Evolutionary conservation across 2,329 filamentous ascomycete species (phyloP), one percentile per base, ranked within the genome.

Genomic region (Penicillium concentricum): DNA sequence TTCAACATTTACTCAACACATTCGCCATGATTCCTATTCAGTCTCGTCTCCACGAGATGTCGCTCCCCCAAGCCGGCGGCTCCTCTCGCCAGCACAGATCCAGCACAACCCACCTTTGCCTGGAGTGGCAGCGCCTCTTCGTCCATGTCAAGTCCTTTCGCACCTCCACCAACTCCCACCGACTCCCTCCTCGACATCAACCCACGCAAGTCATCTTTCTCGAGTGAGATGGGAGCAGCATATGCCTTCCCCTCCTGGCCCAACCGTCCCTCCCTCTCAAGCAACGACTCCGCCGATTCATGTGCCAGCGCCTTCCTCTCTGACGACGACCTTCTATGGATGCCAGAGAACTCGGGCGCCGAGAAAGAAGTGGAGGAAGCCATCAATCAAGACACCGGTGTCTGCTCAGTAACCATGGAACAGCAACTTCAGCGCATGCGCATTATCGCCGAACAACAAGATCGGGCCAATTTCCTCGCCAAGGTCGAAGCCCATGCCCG

Each of bases 211-310:
- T 73, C 70, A 9, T 76, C 74, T 35, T 77, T 76, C 67, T 76
- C 74, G 24, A 70, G 64, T 26, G 64, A 70, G 34, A 69, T 73
- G 67, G 74, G 70, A 64, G 74, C 70, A 28, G 69, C 74, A 50
- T 78, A 75, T 57, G 75, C 75, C 5, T 78, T 77, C 49, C 75
- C 75, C 9, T 77, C 75, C 5, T 78, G 75, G 75, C 75, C 75
- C 44, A 77, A 76, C 67, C 64, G 75, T 5, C 66, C 72, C 2
- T 74, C 73, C 9, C 69, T 78, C 20, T 67, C 72, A 44, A 71
- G 58, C 58, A 63, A 63, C 51, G 67, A 72, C 43, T 68, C 72
- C 3, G 66, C 69, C 12, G 59, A 66, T 15, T 69, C 67, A 2
- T 70, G 61, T 8, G 68, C 71, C 46, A 75, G 69, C 57, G 72